Evolutionary conservation across 345 rosid genomes (phyloP), one percentile per base, ranked within the genome.

Genomic region (Lepidium sativum): DNA sequence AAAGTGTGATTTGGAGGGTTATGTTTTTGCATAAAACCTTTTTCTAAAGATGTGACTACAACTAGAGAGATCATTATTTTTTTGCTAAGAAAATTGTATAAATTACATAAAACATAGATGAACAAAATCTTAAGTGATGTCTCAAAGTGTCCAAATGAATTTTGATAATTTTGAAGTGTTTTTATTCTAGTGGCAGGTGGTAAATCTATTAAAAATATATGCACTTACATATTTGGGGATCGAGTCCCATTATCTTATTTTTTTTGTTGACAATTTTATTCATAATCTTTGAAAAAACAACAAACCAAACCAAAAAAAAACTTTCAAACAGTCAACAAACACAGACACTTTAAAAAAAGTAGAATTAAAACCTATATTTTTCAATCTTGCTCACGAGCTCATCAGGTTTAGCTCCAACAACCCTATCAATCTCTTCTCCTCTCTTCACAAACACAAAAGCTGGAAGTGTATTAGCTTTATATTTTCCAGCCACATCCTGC

Each of bases 371-470:
- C 4, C 18, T 72, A 59, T 75, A 76, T 20, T 78, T 80, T 78
- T 82, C 92, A 55, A 86, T 83, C 78, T 84, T 83, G 54, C 23
- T 67, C 82, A 72, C 72, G 9, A 94, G 78, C 31, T 81, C 92
- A 27, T 60, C 76, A 72, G 80, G 79, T 40, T 70, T 83, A 57
- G 86, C 88, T 6, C 97, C 95, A 11, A 77, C 84, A 5, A 90
- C 67, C 74, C 78, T 81, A 15, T 81, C 87, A 45, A 87, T 62
- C 59, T 79, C 87, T 63, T 71, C 75, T 50, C 96, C 96, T 53
- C 72, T 78, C 86, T 88, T 90, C 21, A 89, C 57, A 16, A 94
- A 76, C 32, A 78, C 63, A 64, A 86, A 80, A 20, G 88, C 82
- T 16, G 92, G 95, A 81, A 90, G 63, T 12, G 79, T 75, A 25